Evolutionary conservation across 1,139 yeast genomes (phyloP).

Genomic region (Yamadazyma mexicana): DNA sequence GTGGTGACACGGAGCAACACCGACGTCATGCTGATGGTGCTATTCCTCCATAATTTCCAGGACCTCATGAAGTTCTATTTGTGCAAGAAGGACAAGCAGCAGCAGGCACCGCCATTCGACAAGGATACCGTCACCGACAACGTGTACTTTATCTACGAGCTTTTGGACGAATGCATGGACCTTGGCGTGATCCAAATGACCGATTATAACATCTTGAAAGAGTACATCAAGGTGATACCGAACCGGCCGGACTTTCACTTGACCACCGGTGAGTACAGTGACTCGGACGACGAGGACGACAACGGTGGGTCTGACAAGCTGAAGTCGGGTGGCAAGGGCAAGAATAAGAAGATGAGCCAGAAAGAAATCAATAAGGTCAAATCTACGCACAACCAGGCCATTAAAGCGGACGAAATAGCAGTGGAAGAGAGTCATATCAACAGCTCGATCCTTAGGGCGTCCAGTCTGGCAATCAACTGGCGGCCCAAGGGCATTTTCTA

Average conservation of each 20-base stretch:
- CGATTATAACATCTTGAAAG: conserved; percentile 45
- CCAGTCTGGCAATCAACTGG: conserved; percentile 47
- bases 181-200: conserved; percentile 45
- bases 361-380: conserved; percentile 23
- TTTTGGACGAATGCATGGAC: conserved; percentile 49
- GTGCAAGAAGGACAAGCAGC: conserved; percentile 14
- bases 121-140: conserved; percentile 42
- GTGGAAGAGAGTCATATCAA: conserved; percentile 42
- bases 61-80: conserved; percentile 33
- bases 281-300: conserved; percentile 7
- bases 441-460: conserved; percentile 54
- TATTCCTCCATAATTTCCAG: conserved; percentile 36
- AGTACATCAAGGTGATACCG: conserved; percentile 43
- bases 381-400: conserved; percentile 45
- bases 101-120: conserved; percentile 14
- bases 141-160: conserved; percentile 38
- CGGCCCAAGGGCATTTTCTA: conserved; percentile 50
- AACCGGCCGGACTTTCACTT: conserved; percentile 26
- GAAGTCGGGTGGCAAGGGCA: conserved; percentile 3
- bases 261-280: conserved; percentile 11
- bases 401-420: conserved; percentile 31
- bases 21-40: conserved; percentile 43
- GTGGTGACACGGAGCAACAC: conserved; percentile 34
- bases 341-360: conserved; percentile 10
- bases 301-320: conserved; percentile 5